Conservation (phyloP, 2,329 filamentous ascomycete species). For the Ascochyta koolunga region DNA sequence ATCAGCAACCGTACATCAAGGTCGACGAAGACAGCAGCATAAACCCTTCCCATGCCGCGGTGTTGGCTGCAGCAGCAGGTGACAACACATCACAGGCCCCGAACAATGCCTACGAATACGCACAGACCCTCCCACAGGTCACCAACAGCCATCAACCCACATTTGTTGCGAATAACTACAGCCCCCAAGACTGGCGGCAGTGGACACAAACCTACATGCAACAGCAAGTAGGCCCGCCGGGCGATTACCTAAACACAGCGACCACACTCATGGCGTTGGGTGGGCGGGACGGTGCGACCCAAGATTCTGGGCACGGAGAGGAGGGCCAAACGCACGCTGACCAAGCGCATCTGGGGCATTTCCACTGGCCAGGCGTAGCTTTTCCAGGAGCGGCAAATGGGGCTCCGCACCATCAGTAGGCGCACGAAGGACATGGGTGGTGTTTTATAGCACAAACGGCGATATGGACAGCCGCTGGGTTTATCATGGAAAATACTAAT, state of each 20-base stretch:
- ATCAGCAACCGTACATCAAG: constrained; percentile 36
- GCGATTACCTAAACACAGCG: constrained; percentile 48
- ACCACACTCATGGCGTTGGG: constrained; percentile 48
- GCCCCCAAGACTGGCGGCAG: constrained; percentile 44
- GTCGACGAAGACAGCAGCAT: constrained; percentile 35
- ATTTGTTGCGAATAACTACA: constrained; percentile 35
- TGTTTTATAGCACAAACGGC: not conserved
- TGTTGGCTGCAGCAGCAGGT: constrained; percentile 35
- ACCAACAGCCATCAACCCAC: constrained; percentile 26
- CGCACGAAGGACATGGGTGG: not conserved
- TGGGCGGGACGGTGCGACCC: constrained; percentile 34
- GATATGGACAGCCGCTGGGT: not conserved
- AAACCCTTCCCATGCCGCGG: constrained; percentile 38
- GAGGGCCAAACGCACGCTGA: constrained; percentile 29
- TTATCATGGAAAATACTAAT: not conserved
- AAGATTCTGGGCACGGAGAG: constrained; percentile 22
- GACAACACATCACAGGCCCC: constrained; percentile 28
- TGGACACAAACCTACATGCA: constrained; percentile 44
- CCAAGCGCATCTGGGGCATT: constrained; percentile 25
- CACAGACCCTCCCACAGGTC: constrained; percentile 25
- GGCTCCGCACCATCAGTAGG: constrained; percentile 27
- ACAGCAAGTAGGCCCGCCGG: constrained; percentile 29
- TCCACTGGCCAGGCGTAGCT: constrained; percentile 41
- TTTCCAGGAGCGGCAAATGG: constrained; percentile 34
- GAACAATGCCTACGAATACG: constrained; percentile 33